A percentile compares a stretch with the other conserved stretches of the same genome.
Evolutionary conservation across 371 early-diverging fungal species (phyloP).

Genomic region (Mucor indicus): DNA sequence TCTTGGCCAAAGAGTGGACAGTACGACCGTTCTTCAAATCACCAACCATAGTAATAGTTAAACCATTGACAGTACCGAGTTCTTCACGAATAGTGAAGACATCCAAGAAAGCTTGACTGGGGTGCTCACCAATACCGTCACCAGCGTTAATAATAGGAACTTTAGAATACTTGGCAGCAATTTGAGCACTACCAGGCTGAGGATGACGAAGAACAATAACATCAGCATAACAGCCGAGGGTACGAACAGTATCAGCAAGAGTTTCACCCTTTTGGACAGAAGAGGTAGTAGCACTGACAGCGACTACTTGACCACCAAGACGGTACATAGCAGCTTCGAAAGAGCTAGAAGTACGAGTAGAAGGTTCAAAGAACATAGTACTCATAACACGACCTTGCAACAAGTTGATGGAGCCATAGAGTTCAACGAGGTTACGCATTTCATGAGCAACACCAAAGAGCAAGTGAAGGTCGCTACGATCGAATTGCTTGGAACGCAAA

Average conservation of each 20-base stretch:
- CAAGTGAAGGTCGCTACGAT: conserved; percentile 86
- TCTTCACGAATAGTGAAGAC: conserved; percentile 92
- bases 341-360: conserved; percentile 90
- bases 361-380: conserved; percentile 95
- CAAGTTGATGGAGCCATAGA: conserved; percentile 79
- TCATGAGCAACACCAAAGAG: conserved; percentile 97
- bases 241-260: conserved; percentile 91
- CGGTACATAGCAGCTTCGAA: conserved; percentile 95
- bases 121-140: conserved; percentile 97
- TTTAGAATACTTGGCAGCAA: conserved; percentile 86
- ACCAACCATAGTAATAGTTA: conserved; percentile 93
- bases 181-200: conserved; percentile 77
- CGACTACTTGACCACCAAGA: conserved; percentile 89
- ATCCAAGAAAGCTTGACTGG: conserved; percentile 97
- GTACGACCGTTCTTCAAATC: conserved; percentile 97
- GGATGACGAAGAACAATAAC: conserved; percentile 93
- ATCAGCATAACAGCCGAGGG: conserved; percentile 90
- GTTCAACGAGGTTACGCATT: conserved; percentile 91
- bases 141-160: conserved; percentile 96
- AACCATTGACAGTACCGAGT: conserved; percentile 94
- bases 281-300: conserved; percentile 77
- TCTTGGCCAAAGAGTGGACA: conserved; percentile 91
- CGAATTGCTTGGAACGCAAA: conserved; percentile 85
- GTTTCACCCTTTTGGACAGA: conserved; percentile 96
- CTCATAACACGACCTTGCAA: conserved; percentile 89